Evolutionary conservation across 768 basidiomycete species (phyloP), one percentile per base, ranked within the genome.

Genomic region (Roridomyces roridus): DNA sequence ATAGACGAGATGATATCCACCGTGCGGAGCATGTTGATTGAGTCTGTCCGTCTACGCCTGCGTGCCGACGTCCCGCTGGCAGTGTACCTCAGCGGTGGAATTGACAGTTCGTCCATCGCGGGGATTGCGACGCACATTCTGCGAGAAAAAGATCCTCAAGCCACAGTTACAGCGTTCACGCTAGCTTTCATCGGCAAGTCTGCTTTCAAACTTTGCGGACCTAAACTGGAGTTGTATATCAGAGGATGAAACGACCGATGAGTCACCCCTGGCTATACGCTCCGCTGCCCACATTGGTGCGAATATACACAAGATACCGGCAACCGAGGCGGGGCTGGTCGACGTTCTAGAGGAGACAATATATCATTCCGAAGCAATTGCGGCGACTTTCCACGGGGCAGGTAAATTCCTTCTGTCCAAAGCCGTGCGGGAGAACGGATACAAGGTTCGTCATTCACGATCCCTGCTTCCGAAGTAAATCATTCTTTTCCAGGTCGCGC

Each of bases 51-150:
- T 1, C 51, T 60, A 11, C 59, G 63, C 1, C 46, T 64, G 4
- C 41, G 63, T 6, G 39, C 59, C 2, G 63, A 64, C 25, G 63
- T 64, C 12, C 63, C 63, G 2, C 36, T 57, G 23, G 59, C 59
- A 1, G 41, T 64, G 2, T 64, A 61, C 26, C 57, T 65, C 31
- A 65, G 63, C 35, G 63, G 63, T 11, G 63, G 63, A 14, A 62
- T 65, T 31, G 63, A 65, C 23, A 62, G 60, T 39, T 54, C 63
- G 8, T 42, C 52, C 1, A 51, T 64, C 9, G 59, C 59, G 20
- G 62, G 62, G 1, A 64, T 60, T 23, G 60, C 59, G 10, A 43
- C 48, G 17, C 25, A 60, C 37, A 42, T 64, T 11, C 29, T 64
- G 2, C 24, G 37, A 14, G 46, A 64, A n/a, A 44, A 51, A 18